Evolutionary conservation across 83 land plant species (phyloP), one percentile per base, ranked within the genome.

Genomic region (Picea engelmannii): DNA sequence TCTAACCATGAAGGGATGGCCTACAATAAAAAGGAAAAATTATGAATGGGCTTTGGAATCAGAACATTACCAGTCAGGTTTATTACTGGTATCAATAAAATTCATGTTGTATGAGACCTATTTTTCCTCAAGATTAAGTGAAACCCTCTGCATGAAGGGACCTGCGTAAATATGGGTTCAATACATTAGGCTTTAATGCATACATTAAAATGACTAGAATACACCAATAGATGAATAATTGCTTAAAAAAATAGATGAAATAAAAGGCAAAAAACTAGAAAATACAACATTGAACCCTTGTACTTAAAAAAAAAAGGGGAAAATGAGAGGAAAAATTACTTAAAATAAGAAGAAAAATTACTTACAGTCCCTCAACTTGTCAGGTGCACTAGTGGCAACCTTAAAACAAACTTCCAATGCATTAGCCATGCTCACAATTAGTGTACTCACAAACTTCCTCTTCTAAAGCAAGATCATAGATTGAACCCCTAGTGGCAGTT

Each of bases 51-150:
- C 17, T 47, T 21, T 3, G 49, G 42, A 55, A 25, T 8, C 12
- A 13, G 13, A 4, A 15, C 9, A 62, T 67, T 86, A 91, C 95
- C 95, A 93, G 62, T 87, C 82, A 21, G 95, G 95, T 63, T 93
- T 93, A 76, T 93, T 83, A 74, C 73, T 58, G 75, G 85, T 61
- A 52, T 91, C 84, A 78, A 93, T 82, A 61, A 89, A 77, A 73
- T 93, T 87, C 79, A 73, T 2, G 71, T 87, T 83, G 85, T 93
- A 91, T 4, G 95, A 88, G 59, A 88, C 20, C 18, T 82, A 25
- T 88, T 88, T 92, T 88, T 95, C 98, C 87, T 96, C 95, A 84
- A 96, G 66, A 5, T 92, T 93, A 2, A 96, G 79, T 23, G 88
- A 85, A 38, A 94, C 93, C 71, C 98, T 83, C 65, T 96, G 98